A percentile compares a stretch with the other conserved stretches of the same genome.
Evolutionary conservation across 2,329 filamentous ascomycete genomes (phyloP).

Genomic region (Beauveria scarabaeidicola): DNA sequence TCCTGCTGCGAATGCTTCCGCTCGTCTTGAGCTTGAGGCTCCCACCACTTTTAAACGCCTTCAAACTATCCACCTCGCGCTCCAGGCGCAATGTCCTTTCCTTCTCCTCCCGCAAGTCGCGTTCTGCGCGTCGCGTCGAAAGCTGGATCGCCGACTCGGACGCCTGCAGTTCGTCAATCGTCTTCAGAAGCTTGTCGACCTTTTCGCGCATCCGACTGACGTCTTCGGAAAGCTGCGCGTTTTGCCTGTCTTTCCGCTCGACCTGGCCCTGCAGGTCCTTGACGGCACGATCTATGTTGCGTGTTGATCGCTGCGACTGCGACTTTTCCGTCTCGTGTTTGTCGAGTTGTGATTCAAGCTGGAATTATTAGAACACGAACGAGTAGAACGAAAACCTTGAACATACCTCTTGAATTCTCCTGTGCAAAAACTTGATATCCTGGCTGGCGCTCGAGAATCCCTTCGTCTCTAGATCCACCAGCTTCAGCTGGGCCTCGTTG

Average conservation of each 20-base stretch:
- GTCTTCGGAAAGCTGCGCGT: conserved; percentile 72
- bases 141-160: conserved; percentile 77
- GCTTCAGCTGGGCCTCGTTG: conserved; percentile 80
- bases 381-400: neutral
- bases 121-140: conserved; percentile 73
- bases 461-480: conserved; percentile 94
- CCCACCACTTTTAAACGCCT: conserved; percentile 52
- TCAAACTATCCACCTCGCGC: conserved; percentile 78
- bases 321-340: conserved; percentile 69
- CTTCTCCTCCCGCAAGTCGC: conserved; percentile 79
- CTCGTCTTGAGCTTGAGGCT: conserved; percentile 25
- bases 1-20: conserved; percentile 28
- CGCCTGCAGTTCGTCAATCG: conserved; percentile 89
- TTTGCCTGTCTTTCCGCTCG: conserved; percentile 85
- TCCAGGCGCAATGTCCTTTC: conserved; percentile 78
- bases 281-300: conserved; percentile 88
- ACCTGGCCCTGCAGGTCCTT: conserved; percentile 90
- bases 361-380: conserved; percentile 4
- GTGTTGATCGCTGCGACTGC: conserved; percentile 76
- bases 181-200: conserved; percentile 76
- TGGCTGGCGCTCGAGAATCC: conserved; percentile 91
- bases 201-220: conserved; percentile 81
- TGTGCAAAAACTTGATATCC: conserved; percentile 90
- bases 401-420: conserved; percentile 76
- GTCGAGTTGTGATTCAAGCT: conserved; percentile 86